Conservation (phyloP, 2,329 filamentous ascomycete genomes). For the Ophiosphaerella herpotricha region DNA sequence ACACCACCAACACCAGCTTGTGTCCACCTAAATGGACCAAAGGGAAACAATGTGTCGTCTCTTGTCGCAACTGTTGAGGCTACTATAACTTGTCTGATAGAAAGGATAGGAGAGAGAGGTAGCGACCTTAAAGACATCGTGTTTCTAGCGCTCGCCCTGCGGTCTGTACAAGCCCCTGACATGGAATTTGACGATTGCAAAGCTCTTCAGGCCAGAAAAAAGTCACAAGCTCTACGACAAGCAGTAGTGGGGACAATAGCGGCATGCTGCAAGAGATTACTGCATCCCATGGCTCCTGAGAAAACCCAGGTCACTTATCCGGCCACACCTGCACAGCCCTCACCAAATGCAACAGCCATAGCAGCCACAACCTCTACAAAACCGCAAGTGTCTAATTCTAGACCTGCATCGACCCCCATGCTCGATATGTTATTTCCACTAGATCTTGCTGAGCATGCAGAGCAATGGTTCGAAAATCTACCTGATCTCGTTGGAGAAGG, state of each 20-base stretch:
- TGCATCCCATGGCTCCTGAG: conserved; percentile 9
- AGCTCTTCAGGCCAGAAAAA: conserved; percentile 2
- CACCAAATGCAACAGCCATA: neutral
- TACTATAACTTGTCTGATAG: conserved; percentile 16
- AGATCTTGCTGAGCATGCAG: conserved; percentile 5
- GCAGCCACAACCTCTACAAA: neutral
- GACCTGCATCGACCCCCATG: conserved; percentile 1
- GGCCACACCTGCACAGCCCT: neutral
- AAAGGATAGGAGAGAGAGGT: conserved; percentile 18
- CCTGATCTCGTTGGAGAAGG: conserved; percentile 16
- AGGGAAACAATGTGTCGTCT: conserved; percentile 1
- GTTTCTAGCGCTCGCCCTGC: conserved; percentile 21
- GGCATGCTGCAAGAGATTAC: conserved; percentile 17
- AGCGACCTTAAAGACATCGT: conserved; percentile 29
- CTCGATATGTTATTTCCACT: neutral
- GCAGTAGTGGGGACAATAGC: conserved; percentile 10
- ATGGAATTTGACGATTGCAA: neutral
- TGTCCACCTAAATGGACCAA: neutral
- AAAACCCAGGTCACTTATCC: conserved; percentile 1
- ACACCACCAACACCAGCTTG: neutral
- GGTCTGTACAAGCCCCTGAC: conserved; percentile 14
- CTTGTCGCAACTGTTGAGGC: conserved; percentile 11
- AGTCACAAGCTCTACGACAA: conserved; percentile 4
- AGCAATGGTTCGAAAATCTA: conserved; percentile 20
- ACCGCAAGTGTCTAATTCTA: conserved; percentile 5